Base-by-base conservation (phyloP, 495 filamentous ascomycete species). In the Penicillium paxilli region DNA sequence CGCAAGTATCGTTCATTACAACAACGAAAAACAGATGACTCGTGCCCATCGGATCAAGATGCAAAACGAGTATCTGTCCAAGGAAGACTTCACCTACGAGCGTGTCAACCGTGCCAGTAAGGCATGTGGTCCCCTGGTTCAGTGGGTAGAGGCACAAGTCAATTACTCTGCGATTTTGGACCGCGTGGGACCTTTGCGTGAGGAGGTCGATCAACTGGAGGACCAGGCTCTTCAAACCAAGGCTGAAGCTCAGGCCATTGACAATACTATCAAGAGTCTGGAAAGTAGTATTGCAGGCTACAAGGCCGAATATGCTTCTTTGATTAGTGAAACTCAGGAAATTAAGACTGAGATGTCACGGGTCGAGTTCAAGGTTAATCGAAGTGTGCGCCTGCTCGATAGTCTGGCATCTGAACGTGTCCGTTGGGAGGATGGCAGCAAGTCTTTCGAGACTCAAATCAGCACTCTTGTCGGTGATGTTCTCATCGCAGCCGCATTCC, bases 101-200 rank as follows among this genome's bases (percentile, higher is more conserved):
- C 87, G 87, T 70, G 94, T 96, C 66, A 92, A 95, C 70, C 89
- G 90, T 58, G 94, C 94, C 53, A 93, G 88, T 77, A 96, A 93
- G 73, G 94, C 94, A 26, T 99, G 94, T 72, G 94, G 95, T 66
- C 94, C 94, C 23, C 76, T 99, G 30, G 95, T 98, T 23, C 90
- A 96, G 69, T 99, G 94, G 94, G 92, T 96, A 21, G 85, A 91
- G 70, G 94, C 94, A 32, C 94, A 99, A 72, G 94, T 98, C 62
- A 92, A 90, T 62, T 99, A 96, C 68, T 96, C 94, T 16, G 93
- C 91, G 59, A 99, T 99, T 58, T 77, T 98, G 47, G 93, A 98
- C 65, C 87, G 92, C 20, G 91, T 99, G 57, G 94, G 95, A 4
- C 94, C 94, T 40, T 74, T 99, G 32, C 86, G 93, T 55, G 90